Conservation (phyloP, 2,329 filamentous ascomycete species). For the Penicillium sp. region DNA sequence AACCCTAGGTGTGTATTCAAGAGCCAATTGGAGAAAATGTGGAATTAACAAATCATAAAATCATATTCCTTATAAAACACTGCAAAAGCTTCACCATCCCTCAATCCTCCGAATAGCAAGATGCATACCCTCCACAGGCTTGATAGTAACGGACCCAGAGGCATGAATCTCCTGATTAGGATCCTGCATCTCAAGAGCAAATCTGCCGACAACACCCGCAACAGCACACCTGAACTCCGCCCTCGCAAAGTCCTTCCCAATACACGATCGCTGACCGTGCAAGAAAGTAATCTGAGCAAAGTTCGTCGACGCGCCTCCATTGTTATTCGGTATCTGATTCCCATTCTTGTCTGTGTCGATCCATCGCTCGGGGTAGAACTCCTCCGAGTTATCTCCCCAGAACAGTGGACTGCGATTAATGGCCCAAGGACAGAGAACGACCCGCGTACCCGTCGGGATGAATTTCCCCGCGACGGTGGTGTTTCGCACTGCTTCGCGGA, state of each 20-base stretch:
- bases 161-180: conserved; percentile 39
- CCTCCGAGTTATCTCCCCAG: conserved; percentile 73
- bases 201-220: conserved; percentile 41
- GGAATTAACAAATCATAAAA: background rate
- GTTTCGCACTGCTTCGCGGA: conserved; percentile 43
- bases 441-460: conserved; percentile 69
- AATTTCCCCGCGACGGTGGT: conserved; percentile 63
- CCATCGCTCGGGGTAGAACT: conserved; percentile 81
- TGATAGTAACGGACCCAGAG: conserved; percentile 41
- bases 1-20: too few species aligned
- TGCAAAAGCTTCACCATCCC: conserved; percentile 27
- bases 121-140: conserved; percentile 43
- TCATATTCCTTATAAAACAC: background rate
- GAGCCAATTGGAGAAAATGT: too few species aligned
- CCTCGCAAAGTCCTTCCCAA: conserved; percentile 47
- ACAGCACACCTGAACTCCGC: conserved; percentile 44
- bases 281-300: conserved; percentile 44
- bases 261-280: conserved; percentile 41
- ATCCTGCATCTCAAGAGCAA: conserved; percentile 39
- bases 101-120: conserved; percentile 36
- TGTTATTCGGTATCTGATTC: conserved; percentile 53
- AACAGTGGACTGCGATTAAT: conserved; percentile 69
- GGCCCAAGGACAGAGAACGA: conserved; percentile 69
- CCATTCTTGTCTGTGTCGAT: conserved; percentile 60
- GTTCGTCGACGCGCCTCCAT: conserved; percentile 44